These are phyloP conservation scores for Powellomyces hirtus DNA, from an alignment of 192 early-diverging fungal genomes.

Conservation along the genomic window DNA sequence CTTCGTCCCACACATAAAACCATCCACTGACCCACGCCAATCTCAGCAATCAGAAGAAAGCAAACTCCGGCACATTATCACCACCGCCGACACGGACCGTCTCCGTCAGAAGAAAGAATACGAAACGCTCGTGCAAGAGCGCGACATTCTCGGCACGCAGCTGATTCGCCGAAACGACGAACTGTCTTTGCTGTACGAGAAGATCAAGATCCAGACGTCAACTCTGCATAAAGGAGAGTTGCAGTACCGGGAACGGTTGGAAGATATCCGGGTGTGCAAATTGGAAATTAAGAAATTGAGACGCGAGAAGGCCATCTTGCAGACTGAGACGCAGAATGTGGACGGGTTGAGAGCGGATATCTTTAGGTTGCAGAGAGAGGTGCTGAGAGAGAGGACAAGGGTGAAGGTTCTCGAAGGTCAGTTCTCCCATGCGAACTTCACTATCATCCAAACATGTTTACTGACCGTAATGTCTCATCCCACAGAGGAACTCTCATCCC, in stretches of 20 bases:
- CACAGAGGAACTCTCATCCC: slow-evolving; percentile 62
- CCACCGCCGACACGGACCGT: slow-evolving; percentile 49
- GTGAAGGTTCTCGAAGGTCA: slow-evolving; percentile 62
- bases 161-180: slow-evolving; percentile 60
- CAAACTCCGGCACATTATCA: slow-evolving; percentile 58
- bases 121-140: slow-evolving; percentile 54
- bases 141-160: slow-evolving; percentile 61
- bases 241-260: slow-evolving; percentile 59
- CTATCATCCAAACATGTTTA: background rate
- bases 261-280: slow-evolving; percentile 62
- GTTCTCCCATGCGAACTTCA: background rate
- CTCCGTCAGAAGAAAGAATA: slow-evolving; percentile 60
- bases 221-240: slow-evolving; percentile 63
- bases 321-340: slow-evolving; percentile 59
- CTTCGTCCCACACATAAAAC: too few species aligned
- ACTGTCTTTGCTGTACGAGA: slow-evolving; percentile 59
- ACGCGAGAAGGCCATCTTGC: slow-evolving; percentile 57
- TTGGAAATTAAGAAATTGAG: slow-evolving; percentile 61
- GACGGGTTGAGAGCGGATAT: slow-evolving; percentile 54
- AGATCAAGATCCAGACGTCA: slow-evolving; percentile 62
- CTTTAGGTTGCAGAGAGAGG: slow-evolving; percentile 56
- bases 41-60: slow-evolving; percentile 51
- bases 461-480: background rate
- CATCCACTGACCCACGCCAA: too few species aligned
- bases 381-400: slow-evolving; percentile 53